Evolutionary conservation across 768 basidiomycete genomes (phyloP), one percentile per base, ranked within the genome.

Genomic region (Leccinum rimulosum): DNA sequence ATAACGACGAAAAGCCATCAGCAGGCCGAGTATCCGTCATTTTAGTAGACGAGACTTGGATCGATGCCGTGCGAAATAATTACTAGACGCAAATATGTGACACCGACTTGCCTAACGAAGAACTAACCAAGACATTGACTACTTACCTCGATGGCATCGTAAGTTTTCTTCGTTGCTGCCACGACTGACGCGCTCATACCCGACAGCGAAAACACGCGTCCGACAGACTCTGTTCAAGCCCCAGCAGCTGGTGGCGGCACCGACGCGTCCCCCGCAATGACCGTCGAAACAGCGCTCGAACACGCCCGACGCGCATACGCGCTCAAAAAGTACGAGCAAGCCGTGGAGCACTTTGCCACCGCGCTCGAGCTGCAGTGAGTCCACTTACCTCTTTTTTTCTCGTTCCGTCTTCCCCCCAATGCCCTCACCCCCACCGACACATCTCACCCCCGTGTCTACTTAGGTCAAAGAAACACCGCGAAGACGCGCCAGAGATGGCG

Each of bases 291-390:
- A 50, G 78, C 81, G 10, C 76, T 93, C 56, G 91, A 91, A 68
- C 88, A 85, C 61, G 92, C 88, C 1, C 90, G 89, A 79, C 90
- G 91, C 78, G 91, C 92, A 2, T 91, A 92, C 74, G 92, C 93
- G 30, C 83, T 95, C 69, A 83, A 81, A 70, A 91, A 92, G 73
- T 95, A 86, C 65, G 90, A 94, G 66, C 86, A 92, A 67, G 88
- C 94, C 1, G 85, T 92, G 14, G 90, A 93, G 35, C 78, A 86
- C 69, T 95, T 94, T 74, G 88, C 90, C 40, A 85, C 82, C 38
- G 93, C 93, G 5, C 84, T 96, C 50, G 93, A 96, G 71, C 71
- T 89, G 58, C 77, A 86, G 93, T 93, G 75, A 70, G 91, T 85
- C 77, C 6, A 50, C 22, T 4, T 12, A n/a, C 40, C 4, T n/a